A percentile compares a stretch with the other conserved stretches of the same genome.
These are phyloP conservation scores for Clitopilus hobsonii DNA, from an alignment of 768 basidiomycete species.

Conservation along the genomic window DNA sequence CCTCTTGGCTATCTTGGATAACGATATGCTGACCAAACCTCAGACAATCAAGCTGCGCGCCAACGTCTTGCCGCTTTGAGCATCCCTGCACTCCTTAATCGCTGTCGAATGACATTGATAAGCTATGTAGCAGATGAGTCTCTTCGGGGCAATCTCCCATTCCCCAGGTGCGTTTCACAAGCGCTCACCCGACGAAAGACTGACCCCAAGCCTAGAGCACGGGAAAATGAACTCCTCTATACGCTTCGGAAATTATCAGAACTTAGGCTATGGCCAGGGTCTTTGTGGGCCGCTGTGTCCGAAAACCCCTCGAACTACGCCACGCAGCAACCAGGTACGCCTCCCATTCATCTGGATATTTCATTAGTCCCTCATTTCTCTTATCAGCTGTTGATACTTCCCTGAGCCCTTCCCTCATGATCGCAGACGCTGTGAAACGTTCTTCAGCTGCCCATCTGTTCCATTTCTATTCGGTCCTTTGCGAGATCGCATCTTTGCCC, in stretches of 20 bases:
- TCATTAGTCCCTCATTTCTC: neutral
- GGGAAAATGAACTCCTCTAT: conserved; percentile 89
- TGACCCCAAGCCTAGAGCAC: conserved; percentile 58
- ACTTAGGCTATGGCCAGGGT: conserved; percentile 70
- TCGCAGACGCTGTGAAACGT: conserved; percentile 69
- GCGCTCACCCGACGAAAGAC: neutral
- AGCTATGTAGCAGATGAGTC: conserved; percentile 82
- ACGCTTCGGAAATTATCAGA: conserved; percentile 72
- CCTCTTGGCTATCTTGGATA: neutral
- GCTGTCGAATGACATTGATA: conserved; percentile 66
- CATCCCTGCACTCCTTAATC: conserved; percentile 66
- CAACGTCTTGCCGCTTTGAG: conserved; percentile 69
- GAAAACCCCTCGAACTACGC: conserved; percentile 56
- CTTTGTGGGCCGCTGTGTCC: conserved; percentile 72
- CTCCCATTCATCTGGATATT: neutral
- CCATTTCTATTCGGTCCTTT: conserved; percentile 77
- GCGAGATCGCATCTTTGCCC: conserved; percentile 74
- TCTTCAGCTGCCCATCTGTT: conserved; percentile 83
- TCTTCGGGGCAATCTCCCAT: conserved; percentile 83
- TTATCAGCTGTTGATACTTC: conserved; percentile 36
- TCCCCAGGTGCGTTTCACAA: conserved; percentile 56
- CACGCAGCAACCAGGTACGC: conserved; percentile 53
- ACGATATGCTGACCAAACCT: neutral
- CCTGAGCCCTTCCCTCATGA: conserved; percentile 45
- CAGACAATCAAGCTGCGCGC: conserved; percentile 59